Evolutionary conservation across 345 rosid species (phyloP).

Genomic region (Pistacia atlantica): DNA sequence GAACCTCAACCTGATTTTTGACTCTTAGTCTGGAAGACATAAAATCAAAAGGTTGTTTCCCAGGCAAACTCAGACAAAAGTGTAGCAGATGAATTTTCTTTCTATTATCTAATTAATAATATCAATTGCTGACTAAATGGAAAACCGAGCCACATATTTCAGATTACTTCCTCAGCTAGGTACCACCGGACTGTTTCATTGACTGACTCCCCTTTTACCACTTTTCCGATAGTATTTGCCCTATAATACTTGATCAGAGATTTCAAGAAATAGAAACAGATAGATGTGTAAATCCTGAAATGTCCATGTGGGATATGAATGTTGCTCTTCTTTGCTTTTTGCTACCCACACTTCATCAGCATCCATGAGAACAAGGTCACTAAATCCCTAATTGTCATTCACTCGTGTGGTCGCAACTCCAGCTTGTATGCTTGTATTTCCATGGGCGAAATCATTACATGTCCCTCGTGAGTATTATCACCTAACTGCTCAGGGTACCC

Average conservation of each 20-base stretch:
- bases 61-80: background rate
- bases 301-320: conserved; percentile 5
- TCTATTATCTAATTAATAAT: background rate
- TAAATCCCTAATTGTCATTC: conserved; percentile 13
- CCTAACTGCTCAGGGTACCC: conserved; percentile 66
- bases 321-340: conserved; percentile 2
- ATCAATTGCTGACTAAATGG: background rate
- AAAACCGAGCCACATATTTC: background rate
- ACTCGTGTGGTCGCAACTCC: conserved; percentile 59
- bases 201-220: background rate
- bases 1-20: background rate
- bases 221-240: background rate
- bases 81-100: background rate
- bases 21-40: background rate
- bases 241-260: background rate
- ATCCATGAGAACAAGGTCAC: conserved; percentile 1
- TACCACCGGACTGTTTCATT: background rate
- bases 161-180: background rate
- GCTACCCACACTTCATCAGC: background rate
- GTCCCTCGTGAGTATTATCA: conserved; percentile 66
- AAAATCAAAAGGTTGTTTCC: background rate
- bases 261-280: background rate
- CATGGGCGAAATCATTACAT: conserved; percentile 73
- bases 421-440: conserved; percentile 95
- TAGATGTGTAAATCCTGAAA: background rate